Evolutionary conservation across 345 rosid species (phyloP).

Genomic region (Eucalyptus pauciflora): DNA sequence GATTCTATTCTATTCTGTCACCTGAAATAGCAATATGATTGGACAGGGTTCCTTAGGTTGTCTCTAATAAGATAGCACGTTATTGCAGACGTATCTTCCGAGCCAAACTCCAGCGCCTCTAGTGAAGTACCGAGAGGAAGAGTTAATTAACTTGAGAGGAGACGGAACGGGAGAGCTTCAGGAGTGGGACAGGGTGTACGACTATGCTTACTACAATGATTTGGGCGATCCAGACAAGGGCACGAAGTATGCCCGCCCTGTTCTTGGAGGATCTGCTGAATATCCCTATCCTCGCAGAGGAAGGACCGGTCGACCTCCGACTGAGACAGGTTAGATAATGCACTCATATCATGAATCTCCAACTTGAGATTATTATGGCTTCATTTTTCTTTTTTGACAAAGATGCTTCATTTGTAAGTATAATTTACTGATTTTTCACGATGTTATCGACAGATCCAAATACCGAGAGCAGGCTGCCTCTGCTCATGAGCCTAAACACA

Average conservation of each 20-base stretch:
- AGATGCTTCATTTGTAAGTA: background rate
- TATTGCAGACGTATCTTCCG: constrained; percentile 14
- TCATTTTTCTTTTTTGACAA: background rate
- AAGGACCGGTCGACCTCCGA: constrained; percentile 24
- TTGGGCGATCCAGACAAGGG: constrained; percentile 31
- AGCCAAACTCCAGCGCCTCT: constrained; percentile 20
- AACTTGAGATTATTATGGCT: background rate
- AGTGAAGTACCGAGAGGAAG: constrained; percentile 25
- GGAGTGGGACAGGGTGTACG: constrained; percentile 35
- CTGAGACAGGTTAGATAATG: constrained; percentile 7
- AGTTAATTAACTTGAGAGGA: constrained; percentile 23
- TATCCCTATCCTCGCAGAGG: constrained; percentile 40
- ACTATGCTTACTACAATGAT: constrained; percentile 34
- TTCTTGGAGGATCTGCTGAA: constrained; percentile 30
- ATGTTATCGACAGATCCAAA: constrained; percentile 11
- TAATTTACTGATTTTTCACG: background rate
- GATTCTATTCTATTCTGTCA: background rate
- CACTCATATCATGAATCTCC: background rate
- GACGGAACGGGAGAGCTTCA: constrained; percentile 20
- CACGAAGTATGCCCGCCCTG: constrained; percentile 12
- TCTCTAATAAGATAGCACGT: background rate
- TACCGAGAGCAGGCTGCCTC: constrained; percentile 13
- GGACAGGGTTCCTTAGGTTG: background rate
- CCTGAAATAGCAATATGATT: background rate
- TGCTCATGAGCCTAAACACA: constrained; percentile 13